These are phyloP conservation scores for Phytophthora brassicae DNA, from an alignment of 352 stramenopile genomes.

Conservation along the genomic window DNA sequence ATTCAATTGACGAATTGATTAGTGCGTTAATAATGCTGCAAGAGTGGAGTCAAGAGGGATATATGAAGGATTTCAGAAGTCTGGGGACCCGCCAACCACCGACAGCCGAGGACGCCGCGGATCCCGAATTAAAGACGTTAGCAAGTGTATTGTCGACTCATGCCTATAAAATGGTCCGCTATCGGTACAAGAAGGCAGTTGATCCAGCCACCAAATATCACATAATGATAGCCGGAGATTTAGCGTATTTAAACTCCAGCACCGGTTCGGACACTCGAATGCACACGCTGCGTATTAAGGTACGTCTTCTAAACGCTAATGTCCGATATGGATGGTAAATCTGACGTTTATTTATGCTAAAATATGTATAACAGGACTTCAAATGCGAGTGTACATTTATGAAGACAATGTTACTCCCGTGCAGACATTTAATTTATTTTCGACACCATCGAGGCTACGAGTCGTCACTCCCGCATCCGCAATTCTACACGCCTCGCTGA, in stretches of 20 bases:
- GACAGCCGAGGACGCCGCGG: background rate
- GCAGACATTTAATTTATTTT: slow-evolving; percentile 8
- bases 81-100: slow-evolving; percentile 4
- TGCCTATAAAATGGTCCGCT: slow-evolving; percentile 1
- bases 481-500: slow-evolving; percentile 12
- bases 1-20: slow-evolving; percentile 9
- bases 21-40: slow-evolving; percentile 11
- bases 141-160: slow-evolving; percentile 2
- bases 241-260: too few species aligned
- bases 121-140: slow-evolving; percentile 5
- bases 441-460: background rate
- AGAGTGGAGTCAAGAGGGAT: slow-evolving; percentile 10
- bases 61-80: slow-evolving; percentile 8
- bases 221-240: too few species aligned
- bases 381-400: slow-evolving; percentile 11
- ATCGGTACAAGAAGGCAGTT: background rate
- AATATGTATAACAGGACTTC: slow-evolving; percentile 13
- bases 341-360: too few species aligned
- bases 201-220: background rate
- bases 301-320: background rate
- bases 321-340: too few species aligned
- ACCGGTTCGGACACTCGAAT: too few species aligned
- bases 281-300: background rate
- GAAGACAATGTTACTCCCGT: slow-evolving; percentile 12
- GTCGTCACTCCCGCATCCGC: slow-evolving; percentile 1